phyloP scores from a whole-genome alignment of 2,329 filamentous ascomycete species.

The Podosphaera aphanis region DNA sequence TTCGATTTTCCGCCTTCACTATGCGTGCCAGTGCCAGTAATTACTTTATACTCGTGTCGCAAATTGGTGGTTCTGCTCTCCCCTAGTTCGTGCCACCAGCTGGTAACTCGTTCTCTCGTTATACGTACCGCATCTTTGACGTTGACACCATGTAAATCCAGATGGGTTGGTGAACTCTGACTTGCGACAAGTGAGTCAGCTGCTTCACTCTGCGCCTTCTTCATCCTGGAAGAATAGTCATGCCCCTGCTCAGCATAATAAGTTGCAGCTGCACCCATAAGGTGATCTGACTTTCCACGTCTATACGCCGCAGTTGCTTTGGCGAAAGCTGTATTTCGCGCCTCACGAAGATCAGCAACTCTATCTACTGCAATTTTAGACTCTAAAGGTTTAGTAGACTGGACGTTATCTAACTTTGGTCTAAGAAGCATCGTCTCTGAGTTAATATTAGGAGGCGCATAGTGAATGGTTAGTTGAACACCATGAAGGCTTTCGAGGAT shows the following conservation, averaged over 20 bases:
- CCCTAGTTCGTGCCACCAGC: conserved; percentile 62
- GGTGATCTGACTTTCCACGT: conserved; percentile 40
- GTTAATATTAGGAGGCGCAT: conserved; percentile 7
- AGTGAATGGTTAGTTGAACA: conserved; percentile 13
- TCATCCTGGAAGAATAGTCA: conserved; percentile 34
- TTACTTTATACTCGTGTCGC: conserved; percentile 38
- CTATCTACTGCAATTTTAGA: conserved; percentile 3
- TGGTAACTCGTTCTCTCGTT: conserved; percentile 36
- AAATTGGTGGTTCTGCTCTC: conserved; percentile 19
- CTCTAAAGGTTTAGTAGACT: conserved; percentile 3
- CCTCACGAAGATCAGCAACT: conserved; percentile 3
- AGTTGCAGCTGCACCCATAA: conserved; percentile 52
- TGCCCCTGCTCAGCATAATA: conserved; percentile 53
- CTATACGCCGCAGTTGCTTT: conserved; percentile 35
- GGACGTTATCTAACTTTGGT: conserved; percentile 2
- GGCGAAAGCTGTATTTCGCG: conserved; percentile 22
- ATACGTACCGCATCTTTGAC: conserved; percentile 67
- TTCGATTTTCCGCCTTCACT: conserved; percentile 52
- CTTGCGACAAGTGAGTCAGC: conserved; percentile 46
- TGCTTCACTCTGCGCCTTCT: conserved; percentile 34
- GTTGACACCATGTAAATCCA: conserved; percentile 68
- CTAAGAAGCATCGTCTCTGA: not conserved
- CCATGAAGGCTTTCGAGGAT: conserved; percentile 1
- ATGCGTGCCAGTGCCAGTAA: conserved; percentile 64
- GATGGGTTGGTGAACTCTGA: conserved; percentile 34